Conservation (phyloP, 371 early-diverging fungal species). For the Smittium culicis region DNA sequence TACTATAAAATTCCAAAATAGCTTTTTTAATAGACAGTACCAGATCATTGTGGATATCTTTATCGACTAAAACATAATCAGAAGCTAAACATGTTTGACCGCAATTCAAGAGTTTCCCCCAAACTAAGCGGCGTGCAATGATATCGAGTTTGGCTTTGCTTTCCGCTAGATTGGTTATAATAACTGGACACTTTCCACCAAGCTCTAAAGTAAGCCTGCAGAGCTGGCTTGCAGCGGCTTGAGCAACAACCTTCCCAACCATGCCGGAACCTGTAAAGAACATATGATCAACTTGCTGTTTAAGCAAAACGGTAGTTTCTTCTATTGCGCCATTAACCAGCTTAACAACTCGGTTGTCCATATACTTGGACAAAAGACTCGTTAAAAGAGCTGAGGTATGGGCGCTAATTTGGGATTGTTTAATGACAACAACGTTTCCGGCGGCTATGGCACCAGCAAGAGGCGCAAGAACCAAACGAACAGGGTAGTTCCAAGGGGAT, state of each 20-base stretch:
- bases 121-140: slow-evolving; percentile 61
- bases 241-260: slow-evolving; percentile 66
- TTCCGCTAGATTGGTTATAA: slow-evolving; percentile 40
- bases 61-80: slow-evolving; percentile 65
- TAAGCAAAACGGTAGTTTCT: slow-evolving; percentile 61
- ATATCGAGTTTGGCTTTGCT: slow-evolving; percentile 35
- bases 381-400: slow-evolving; percentile 52
- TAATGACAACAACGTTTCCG: slow-evolving; percentile 74
- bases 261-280: slow-evolving; percentile 71
- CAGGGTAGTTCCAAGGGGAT: slow-evolving; percentile 81
- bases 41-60: slow-evolving; percentile 36
- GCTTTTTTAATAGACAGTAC: slow-evolving; percentile 33
- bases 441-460: slow-evolving; percentile 76
- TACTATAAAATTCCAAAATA: slow-evolving; percentile 34
- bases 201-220: slow-evolving; percentile 68
- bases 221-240: slow-evolving; percentile 56
- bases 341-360: slow-evolving; percentile 49
- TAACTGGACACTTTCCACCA: slow-evolving; percentile 75
- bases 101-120: slow-evolving; percentile 65
- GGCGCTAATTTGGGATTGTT: slow-evolving; percentile 77
- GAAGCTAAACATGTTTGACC: slow-evolving; percentile 85
- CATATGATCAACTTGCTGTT: slow-evolving; percentile 61
- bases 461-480: slow-evolving; percentile 58
- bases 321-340: slow-evolving; percentile 66
- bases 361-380: slow-evolving; percentile 48